Evolutionary conservation across 495 filamentous ascomycete species (phyloP), one percentile per base, ranked within the genome.

Genomic region (Annulohypoxylon nitens): DNA sequence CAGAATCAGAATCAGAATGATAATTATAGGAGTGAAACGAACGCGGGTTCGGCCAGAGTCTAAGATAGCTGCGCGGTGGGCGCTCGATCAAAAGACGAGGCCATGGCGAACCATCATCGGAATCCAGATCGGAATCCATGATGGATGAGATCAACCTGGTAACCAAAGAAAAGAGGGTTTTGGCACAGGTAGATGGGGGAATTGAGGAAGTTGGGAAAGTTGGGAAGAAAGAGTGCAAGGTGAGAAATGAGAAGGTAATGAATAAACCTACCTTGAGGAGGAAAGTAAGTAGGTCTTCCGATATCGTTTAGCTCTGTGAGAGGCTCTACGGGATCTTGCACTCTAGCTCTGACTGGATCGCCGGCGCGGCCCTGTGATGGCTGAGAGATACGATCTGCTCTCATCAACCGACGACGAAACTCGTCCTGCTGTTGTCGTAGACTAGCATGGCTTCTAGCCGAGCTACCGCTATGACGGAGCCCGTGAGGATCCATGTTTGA

Each of bases 371-470:
- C 47, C 30, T 59, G 50, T n/a, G 64, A 61, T 10, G 23, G 12
- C 26, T 53, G 63, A n/a, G 68, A 12, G 50, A 58, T 30, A 18
- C 64, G 73, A 34, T 64, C 37, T 4, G 68, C 64, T 41, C 68
- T 34, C 63, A 75, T 71, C 64, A 75, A 20, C n/a, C 76, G 69
- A 37, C 76, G 71, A 36, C 76, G 74, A 25, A 75, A 75, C 16
- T 78, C 74, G 10, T 71, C 65, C 47, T 71, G 71, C 30, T 78
- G 76, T 23, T 75, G 74, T n/a, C 71, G 76, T 47, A 74, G 65
- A 25, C 54, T 70, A 48, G 63, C 67, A 57, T 67, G 64, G 36
- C 54, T 60, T 50, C 73, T 62, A 18, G 63, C 36, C 9, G 54
- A 39, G 36, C 70, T 39, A 16, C 51, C 70, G 36, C 50, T 61